Evolutionary conservation across 202 grass and related monocot species (phyloP), one percentile per base, ranked within the genome.

Genomic region (Zizania palustris): DNA sequence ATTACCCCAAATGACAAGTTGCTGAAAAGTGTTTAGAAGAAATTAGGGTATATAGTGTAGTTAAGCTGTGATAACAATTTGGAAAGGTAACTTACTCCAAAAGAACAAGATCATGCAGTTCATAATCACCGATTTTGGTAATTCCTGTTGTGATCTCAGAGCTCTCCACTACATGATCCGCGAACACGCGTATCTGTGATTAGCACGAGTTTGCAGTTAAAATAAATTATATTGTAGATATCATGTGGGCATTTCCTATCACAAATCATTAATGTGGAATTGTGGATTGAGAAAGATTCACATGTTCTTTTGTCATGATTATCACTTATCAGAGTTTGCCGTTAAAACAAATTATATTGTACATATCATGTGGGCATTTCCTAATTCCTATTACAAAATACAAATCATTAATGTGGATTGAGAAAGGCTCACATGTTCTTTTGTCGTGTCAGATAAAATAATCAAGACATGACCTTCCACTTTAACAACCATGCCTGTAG

Each of bases 401-500:
- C 50, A 44, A 74, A 33, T 18, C 43, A 39, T 49, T 75, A 61
- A 21, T 60, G 66, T 65, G 35, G 40, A 69, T 36, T 20, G 33
- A 48, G 8, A 66, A 80, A 53, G 67, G 54, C 89, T 87, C 76
- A 99, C 96, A n/a, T 99, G 89, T 72, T 92, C 91, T 87, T 96
- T 96, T 49, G 91, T 95, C 62, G 89, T 96, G 82, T 99, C 92
- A 54, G 96, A 99, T 37, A 96, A 84, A 88, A 99, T 89, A 13
- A 90, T 96, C 72, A 99, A 68, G 65, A 99, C 83, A 79, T 96
- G 96, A 22, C 88, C 88, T 69, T 99, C 90, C 43, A 99, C 96
- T 86, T 99, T 99, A 73, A 99, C 90, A 83, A 99, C 92, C 92
- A 99, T 99, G 71, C 96, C 96, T 57, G 96, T 99, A 45, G 92